Base-by-base conservation (phyloP, 495 filamentous ascomycete genomes). In the Aspergillus bridgeri region DNA sequence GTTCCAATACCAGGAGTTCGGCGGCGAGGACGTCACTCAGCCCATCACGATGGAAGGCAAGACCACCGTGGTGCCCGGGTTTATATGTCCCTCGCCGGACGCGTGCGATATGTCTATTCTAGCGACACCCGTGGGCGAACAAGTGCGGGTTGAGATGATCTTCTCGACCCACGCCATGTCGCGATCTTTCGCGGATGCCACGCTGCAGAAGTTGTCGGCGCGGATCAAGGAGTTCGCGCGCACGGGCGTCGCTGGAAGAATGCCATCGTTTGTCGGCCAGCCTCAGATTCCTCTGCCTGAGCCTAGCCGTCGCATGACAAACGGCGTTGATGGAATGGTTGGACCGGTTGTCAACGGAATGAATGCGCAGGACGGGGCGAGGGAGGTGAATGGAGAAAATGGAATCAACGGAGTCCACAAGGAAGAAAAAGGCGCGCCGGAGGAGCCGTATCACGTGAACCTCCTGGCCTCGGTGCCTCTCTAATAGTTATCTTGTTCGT, bases 1-100 rank as follows among this genome's bases (percentile, higher is more conserved):
- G 3, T 59, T 76, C 45, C 67, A 75, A 42, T 65, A 76, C 42
- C 69, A 74, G 61, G 54, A 74, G 15, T 56, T 69, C 49, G 69
- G 63, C 17, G 45, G 42, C 21, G 60, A 55, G 6, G 60, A 59
- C 22, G 60, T 49, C 13, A 48, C 42, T 2, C 54, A 57, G 48
- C 59, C 59, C 4, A 49, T 61, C 43, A 19, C 48, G 19, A 53
- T 61, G n/a, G 59, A 61, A 20, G 45, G 47, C 13, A 47, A 21
- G 4, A 42, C 55, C 46, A 55, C 49, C 18, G 58, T 52, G 18
- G 42, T 52, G 1, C 60, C 60, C 2, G 60, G 60, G 5, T 62
- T 62, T 45, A 54, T 62, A 18, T 58, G 60, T 17, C 56, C 60
- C 1, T 38, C 51, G 3, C 60, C 56, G 6, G 60, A 62, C 24